Evolutionary conservation across 1,139 yeast species (phyloP), one percentile per base, ranked within the genome.

Genomic region (Maudiozyma humilis): DNA sequence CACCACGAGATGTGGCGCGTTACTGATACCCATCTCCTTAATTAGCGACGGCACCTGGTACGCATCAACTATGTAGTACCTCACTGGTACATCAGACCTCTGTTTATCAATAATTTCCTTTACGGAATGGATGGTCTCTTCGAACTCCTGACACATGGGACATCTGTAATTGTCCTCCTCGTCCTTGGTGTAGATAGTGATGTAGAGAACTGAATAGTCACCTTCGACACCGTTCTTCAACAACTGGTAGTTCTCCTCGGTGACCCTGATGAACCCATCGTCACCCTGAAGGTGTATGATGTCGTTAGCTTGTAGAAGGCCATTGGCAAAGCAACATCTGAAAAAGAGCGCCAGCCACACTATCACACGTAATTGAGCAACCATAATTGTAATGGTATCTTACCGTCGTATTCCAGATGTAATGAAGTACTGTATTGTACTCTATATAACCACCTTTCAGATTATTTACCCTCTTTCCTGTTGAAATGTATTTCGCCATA

Each of bases 1-100:
- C 3, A 82, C 65, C 77, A 87, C 77, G 10, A 80, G 52, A 49
- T 77, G 79, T 1, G 93, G 91, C 2, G 81, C 75, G 3, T 76
- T 64, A 3, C 60, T 61, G 44, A 82, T 56, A 3, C 65, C 60
- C 42, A 79, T 54, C 18, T 63, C 60, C 23, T 64, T 59, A 48
- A 76, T 73, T 12, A 67, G 52, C 40, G 71, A 66, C 8, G 66
- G 53, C 30, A 68, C 66, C 33, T 71, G 69, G 2, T 62, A 58
- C 19, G 77, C 71, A 50, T 82, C 89, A 13, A 76, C 70, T 38
- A 66, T 66, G 25, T 70, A 65, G 53, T 81, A 76, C 50, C 69
- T 69, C 6, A 78, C 64, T 32, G 64, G 59, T n/a, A 56, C 49
- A 4, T 60, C 60, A 2, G 70, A 66, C 50, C 75, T 67, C 47